phyloP scores from a whole-genome alignment of 495 filamentous ascomycete genomes.

The Darksidea phi region DNA sequence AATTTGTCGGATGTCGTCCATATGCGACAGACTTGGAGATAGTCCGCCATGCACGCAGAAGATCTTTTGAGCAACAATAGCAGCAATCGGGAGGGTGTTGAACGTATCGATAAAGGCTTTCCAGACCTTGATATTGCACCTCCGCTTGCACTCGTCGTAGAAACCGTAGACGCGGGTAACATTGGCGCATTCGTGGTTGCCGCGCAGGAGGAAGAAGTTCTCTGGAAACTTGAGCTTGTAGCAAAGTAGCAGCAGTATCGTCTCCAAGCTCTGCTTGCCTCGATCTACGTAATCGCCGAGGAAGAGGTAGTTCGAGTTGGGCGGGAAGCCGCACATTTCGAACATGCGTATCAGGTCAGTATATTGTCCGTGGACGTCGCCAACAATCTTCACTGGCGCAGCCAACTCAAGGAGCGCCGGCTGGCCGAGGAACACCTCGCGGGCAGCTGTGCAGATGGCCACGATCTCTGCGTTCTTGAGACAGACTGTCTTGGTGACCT shows the following conservation, averaged over 20 bases:
- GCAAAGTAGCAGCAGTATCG: conserved; percentile 90
- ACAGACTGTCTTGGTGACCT: conserved; percentile 95
- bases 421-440: conserved; percentile 87
- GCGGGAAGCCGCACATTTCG: conserved; percentile 98
- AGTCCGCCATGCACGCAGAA: conserved; percentile 98
- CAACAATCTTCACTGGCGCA: conserved; percentile 98
- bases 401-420: conserved; percentile 88
- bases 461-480: conserved; percentile 96
- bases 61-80: conserved; percentile 97
- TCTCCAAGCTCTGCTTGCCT: conserved; percentile 96
- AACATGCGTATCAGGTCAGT: conserved; percentile 97
- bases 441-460: conserved; percentile 81
- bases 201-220: conserved; percentile 96
- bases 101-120: conserved; percentile 99
- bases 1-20: conserved; percentile 98
- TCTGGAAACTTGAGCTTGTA: conserved; percentile 99
- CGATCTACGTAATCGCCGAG: conserved; percentile 97
- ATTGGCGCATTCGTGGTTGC: conserved; percentile 98
- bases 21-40: conserved; percentile 86
- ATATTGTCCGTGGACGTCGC: conserved; percentile 97
- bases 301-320: conserved; percentile 90
- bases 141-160: conserved; percentile 97
- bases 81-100: conserved; percentile 91
- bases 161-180: conserved; percentile 98
- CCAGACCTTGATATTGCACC: conserved; percentile 98